Conservation (phyloP, 768 basidiomycete species). For the Dentipellis sp. region DNA sequence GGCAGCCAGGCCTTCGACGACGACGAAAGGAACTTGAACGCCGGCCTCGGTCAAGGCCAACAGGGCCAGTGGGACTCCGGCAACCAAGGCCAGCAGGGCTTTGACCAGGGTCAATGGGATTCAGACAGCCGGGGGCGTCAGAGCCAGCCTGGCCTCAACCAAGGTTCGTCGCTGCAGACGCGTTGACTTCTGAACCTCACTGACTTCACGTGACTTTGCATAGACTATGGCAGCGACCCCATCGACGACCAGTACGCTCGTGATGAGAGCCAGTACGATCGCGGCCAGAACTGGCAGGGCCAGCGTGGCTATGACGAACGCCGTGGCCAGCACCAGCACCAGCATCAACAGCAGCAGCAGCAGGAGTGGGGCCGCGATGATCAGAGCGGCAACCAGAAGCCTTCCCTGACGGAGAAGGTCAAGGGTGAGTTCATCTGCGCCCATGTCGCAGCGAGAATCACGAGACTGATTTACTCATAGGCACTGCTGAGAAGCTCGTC, state of each 20-base stretch:
- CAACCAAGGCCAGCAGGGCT: neutral
- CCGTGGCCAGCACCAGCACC: neutral
- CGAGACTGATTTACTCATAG: conserved; percentile 4
- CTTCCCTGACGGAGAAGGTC: conserved; percentile 2
- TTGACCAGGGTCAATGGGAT: neutral
- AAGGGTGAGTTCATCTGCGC: conserved; percentile 4
- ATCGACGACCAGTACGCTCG: neutral
- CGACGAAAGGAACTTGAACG: too few species aligned
- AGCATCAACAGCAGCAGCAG: neutral
- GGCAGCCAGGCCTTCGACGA: too few species aligned
- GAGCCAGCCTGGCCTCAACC: neutral
- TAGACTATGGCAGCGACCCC: neutral
- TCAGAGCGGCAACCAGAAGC: neutral
- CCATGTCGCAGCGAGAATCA: neutral
- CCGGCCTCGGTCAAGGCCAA: neutral
- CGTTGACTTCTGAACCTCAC: neutral
- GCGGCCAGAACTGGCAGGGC: neutral
- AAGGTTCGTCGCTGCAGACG: neutral
- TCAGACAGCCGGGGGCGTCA: neutral
- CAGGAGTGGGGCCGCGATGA: neutral
- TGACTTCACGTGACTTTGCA: neutral
- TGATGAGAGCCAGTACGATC: neutral
- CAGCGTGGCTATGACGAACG: neutral
- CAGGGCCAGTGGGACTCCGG: neutral
- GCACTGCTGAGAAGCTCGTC: conserved; percentile 7